These are phyloP conservation scores for Parmales sp. DNA, from an alignment of 108 stramenopile genomes.

Conservation along the genomic window DNA sequence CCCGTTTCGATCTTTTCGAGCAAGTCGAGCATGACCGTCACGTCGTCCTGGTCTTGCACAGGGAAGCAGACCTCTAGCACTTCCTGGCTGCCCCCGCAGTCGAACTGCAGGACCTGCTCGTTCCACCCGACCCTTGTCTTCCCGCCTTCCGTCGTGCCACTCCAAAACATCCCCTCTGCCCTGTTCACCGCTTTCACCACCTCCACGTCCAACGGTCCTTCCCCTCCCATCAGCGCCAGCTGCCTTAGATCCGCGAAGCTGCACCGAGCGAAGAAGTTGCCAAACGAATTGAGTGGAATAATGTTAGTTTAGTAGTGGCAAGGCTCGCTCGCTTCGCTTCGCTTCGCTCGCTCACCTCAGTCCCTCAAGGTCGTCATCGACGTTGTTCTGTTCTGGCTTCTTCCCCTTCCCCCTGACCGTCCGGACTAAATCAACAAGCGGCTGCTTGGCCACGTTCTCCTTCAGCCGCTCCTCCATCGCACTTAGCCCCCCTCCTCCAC, in stretches of 20 bases:
- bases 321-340: conserved; percentile 67
- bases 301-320: conserved; percentile 19
- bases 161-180: conserved; percentile 95
- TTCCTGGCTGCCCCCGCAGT: conserved; percentile 98
- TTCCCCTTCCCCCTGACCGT: conserved; percentile 25
- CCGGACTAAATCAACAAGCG: conserved; percentile 21
- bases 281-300: too few relatives aligned
- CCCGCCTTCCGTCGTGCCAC: conserved; percentile 60
- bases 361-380: conserved; percentile 45
- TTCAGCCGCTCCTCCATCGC: background rate
- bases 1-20: conserved; percentile 65
- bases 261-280: too few relatives aligned
- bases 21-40: conserved; percentile 65
- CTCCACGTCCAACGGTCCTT: conserved; percentile 72
- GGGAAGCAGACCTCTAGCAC: conserved; percentile 92
- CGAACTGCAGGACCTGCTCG: conserved; percentile 83
- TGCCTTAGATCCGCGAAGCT: too few relatives aligned
- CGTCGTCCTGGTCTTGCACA: conserved; percentile 52
- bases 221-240: too few relatives aligned
- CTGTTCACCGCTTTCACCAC: conserved; percentile 84
- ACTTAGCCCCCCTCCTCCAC: background rate
- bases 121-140: conserved; percentile 62
- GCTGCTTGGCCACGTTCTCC: conserved; percentile 11
- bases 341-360: conserved; percentile 84
- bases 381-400: conserved; percentile 28